Base-by-base conservation (phyloP, 768 basidiomycete species). In the Lactarius hatsudake region DNA sequence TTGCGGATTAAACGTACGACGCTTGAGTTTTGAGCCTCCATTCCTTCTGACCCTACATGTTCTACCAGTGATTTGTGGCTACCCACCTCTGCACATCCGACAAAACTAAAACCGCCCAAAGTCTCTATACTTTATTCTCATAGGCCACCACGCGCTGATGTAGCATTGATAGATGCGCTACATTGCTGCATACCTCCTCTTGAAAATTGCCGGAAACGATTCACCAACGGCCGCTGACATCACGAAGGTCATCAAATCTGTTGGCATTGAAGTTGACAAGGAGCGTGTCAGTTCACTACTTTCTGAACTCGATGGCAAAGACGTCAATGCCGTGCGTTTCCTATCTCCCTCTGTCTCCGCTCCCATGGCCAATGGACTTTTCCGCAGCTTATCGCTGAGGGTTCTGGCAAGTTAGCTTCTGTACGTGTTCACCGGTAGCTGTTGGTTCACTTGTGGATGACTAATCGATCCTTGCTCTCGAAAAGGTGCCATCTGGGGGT, bases 111-210 rank as follows among this genome's bases (percentile, higher is more conserved):
- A 75, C 66, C 63, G 67, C 72, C 53, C 71, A 71, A 84, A 84
- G 86, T 86, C 71, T 62, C 80, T 63, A 42, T 36, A 66, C 5
- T 45, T 40, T 13, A 36, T 2, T n/a, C 18, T 30, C 17, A 9
- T 23, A 17, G 32, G 9, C n/a, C 5, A 40, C 18, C 42, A 28
- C 13, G 62, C 8, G 23, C 40, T 67, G 51, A 67, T 34, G 2
- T 9, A 34, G 38, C 15, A 18, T 36, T 17, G 45, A 36, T 72
- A 91, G 90, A 94, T 94, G 93, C 91, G 91, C 80, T 81, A 94
- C 77, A 82, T 98, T 79, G 96, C 94, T 81, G 93, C 94, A 72
- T 98, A 97, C 84, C 88, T 99, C 68, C 94, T 99, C 78, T 94
- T 98, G 81, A 90, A 91, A 79, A 85, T 87, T 76, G 97, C 94